Percentiles rank a stretch among this genome's conserved stretches.
Conservation (phyloP, 2,329 filamentous ascomycete species). For the Cladophialophora immunda region DNA sequence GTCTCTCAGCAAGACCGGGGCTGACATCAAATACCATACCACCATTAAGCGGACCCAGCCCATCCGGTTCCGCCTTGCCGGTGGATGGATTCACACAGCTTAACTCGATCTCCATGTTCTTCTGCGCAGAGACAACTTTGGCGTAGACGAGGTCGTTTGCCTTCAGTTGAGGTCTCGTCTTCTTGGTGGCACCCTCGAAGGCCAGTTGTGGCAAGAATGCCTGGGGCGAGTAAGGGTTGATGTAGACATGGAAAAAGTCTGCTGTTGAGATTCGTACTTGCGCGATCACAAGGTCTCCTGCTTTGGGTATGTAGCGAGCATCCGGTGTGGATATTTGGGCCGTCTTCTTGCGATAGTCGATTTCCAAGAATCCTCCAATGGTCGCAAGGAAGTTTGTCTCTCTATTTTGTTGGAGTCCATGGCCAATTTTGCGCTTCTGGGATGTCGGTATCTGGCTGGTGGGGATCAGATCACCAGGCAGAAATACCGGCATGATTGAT, state of each 20-base stretch:
- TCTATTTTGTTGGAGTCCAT: conserved; percentile 71
- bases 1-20: conserved; percentile 78
- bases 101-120: conserved; percentile 87
- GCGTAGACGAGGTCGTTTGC: conserved; percentile 87
- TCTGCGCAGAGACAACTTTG: conserved; percentile 77
- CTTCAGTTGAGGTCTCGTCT: conserved; percentile 81
- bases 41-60: conserved; percentile 80
- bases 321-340: conserved; percentile 48
- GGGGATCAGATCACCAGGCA: conserved; percentile 83
- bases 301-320: conserved; percentile 76
- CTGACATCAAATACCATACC: conserved; percentile 89
- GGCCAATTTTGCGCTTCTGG: conserved; percentile 72
- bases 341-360: conserved; percentile 52
- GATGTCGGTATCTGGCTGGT: conserved; percentile 71
- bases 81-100: conserved; percentile 88
- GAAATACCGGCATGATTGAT: conserved; percentile 70
- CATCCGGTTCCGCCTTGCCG: conserved; percentile 86
- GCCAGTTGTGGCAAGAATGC: conserved; percentile 84
- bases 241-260: conserved; percentile 81
- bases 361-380: conserved; percentile 48
- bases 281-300: conserved; percentile 88
- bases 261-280: conserved; percentile 77
- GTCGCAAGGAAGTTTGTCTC: conserved; percentile 52
- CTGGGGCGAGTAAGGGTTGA: conserved; percentile 69
- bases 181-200: conserved; percentile 93